These are phyloP conservation scores for Schizopora paradoxa DNA, from an alignment of 1,284 basidiomycete species.

Conservation along the genomic window DNA sequence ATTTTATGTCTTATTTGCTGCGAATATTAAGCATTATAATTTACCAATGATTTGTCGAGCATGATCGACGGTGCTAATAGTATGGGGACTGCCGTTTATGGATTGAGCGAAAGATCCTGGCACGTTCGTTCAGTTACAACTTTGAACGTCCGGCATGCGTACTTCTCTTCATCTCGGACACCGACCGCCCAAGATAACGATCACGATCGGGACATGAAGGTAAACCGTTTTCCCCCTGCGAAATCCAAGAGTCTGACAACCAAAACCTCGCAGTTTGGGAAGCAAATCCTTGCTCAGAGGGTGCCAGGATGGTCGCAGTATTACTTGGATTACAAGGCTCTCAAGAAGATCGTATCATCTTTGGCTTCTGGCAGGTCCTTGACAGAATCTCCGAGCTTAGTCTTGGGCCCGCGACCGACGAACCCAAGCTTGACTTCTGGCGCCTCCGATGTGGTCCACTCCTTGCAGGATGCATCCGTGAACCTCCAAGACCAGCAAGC, in stretches of 20 bases:
- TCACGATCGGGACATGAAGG: constrained; percentile 30
- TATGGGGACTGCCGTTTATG: no score
- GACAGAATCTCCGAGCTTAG: constrained; percentile 84
- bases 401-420: constrained; percentile 74
- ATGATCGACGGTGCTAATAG: neutral
- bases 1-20: neutral
- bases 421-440: constrained; percentile 28
- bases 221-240: constrained; percentile 20
- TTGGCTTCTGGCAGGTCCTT: constrained; percentile 86
- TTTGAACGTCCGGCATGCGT: no score
- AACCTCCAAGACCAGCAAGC: constrained; percentile 13
- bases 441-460: constrained; percentile 7
- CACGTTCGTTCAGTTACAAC: constrained; percentile 16
- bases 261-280: constrained; percentile 85
- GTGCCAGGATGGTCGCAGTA: constrained; percentile 95
- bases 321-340: constrained; percentile 98
- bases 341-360: constrained; percentile 99
- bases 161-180: neutral
- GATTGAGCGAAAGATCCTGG: no score
- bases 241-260: constrained; percentile 9
- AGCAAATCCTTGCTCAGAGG: constrained; percentile 95
- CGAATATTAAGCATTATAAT: neutral
- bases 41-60: neutral
- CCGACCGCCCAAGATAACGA: neutral
- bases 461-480: neutral